These are phyloP conservation scores for Selenicereus undatus DNA, from an alignment of 148 eudicot genomes.

Conservation along the genomic window DNA sequence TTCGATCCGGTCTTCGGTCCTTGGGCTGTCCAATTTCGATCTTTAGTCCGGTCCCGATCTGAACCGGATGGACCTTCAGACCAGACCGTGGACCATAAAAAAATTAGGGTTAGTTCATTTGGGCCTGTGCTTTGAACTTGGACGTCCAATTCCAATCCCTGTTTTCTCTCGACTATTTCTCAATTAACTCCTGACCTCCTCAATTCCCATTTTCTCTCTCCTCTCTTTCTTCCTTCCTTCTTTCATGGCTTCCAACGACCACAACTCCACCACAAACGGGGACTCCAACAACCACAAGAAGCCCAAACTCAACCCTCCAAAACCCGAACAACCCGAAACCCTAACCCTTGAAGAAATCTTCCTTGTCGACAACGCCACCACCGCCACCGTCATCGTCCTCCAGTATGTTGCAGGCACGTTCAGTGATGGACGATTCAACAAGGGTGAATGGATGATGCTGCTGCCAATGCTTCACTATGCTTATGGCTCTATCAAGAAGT, in stretches of 20 bases:
- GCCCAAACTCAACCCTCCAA: background rate
- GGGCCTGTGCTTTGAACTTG: too few species aligned
- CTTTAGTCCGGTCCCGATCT: too few species aligned
- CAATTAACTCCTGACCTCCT: too few species aligned
- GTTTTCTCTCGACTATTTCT: too few species aligned
- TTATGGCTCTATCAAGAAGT: constrained; percentile 79
- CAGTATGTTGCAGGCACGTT: constrained; percentile 62
- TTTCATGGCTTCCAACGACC: background rate
- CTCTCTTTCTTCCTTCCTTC: too few species aligned
- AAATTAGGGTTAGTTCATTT: too few species aligned
- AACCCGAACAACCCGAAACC: background rate
- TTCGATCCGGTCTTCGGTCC: too few species aligned
- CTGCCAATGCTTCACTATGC: constrained; percentile 76
- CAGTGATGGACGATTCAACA: constrained; percentile 34
- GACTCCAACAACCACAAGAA: background rate
- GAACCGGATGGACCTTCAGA: too few species aligned
- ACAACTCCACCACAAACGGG: background rate
- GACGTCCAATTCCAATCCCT: too few species aligned
- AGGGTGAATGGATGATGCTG: constrained; percentile 73
- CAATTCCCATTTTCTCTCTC: too few species aligned
- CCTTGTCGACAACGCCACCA: constrained; percentile 93
- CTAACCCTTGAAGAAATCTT: constrained; percentile 54
- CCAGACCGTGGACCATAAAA: too few species aligned
- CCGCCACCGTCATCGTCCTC: constrained; percentile 88
- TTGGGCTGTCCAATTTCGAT: too few species aligned